Base-by-base conservation (phyloP, 1,284 basidiomycete genomes). In the Grifola frondosa region DNA sequence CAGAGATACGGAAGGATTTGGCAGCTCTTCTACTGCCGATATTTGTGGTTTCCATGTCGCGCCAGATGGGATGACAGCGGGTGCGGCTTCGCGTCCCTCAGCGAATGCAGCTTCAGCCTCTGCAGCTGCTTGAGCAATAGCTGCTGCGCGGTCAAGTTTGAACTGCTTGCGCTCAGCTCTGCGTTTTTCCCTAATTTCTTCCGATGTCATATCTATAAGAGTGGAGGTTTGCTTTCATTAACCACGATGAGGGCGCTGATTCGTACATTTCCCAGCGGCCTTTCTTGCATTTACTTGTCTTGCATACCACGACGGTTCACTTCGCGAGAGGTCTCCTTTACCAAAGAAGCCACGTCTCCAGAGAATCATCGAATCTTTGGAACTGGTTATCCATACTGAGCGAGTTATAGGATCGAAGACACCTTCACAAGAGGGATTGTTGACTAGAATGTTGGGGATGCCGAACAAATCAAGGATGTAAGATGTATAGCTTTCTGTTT, bases 281-380 rank as follows among this genome's bases (percentile, higher is more conserved):
- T 69, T 75, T 49, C 66, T 65, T n/a, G 80, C 72, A 59, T 88
- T 90, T 29, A 86, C 69, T 54, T 88, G 82, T 47, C 90, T 74
- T 24, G 78, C 78, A 50, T 85, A 70, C 97, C 96, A 99, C 36
- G 84, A 93, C 1, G 96, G 96, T 64, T 99, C 97, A 64, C 91
- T 96, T 41, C 97, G 70, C 26, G 90, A 94, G 36, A 99, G 70
- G 58, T 88, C 88, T 1, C 97, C 97, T 65, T 99, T 99, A 16
- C 97, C 96, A 63, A 98, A 99, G 71, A 98, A 98, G 0, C 97
- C 96, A 45, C 88, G 73, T 32, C 80, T 74, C 90, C 97, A 99
- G 20, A 99, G 74, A 1, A 85, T 67, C 52, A 73, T 71, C 26
- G 81, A 79, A 59, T 91, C 80, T 17, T 66, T 70, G 19, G 70